Evolutionary conservation across 805 yeast genomes (phyloP), one percentile per base, ranked within the genome.

Genomic region (Starmerella bacillaris): DNA sequence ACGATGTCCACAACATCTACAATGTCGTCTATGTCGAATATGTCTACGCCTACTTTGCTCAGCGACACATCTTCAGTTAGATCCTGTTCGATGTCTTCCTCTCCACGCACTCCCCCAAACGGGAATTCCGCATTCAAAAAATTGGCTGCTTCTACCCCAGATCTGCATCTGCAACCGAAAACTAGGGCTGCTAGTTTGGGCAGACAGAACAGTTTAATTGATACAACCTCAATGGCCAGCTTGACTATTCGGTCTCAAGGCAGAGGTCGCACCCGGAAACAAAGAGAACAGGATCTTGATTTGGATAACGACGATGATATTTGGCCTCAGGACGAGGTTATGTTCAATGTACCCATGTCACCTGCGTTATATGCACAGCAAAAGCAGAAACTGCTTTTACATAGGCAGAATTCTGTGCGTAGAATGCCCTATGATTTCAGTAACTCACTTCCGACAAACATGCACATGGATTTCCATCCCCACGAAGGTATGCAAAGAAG

Each of bases 271-370:
- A 16, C 43, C 22, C 37, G 47, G 1, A 48, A 46, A 30, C 57
- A 55, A 41, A 49, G 58, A 18, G 59, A 56, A 38, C 24, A 34
- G 27, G 53, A 51, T 11, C 51, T 42, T 36, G 61, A 56, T 5
- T 54, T 54, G 27, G 52, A 55, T 14, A 64, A 59, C 31, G 70
- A 67, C 14, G 75, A 70, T 43, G 70, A 68, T 39, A 67, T 68
- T 38, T 54, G 70, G 28, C 72, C 72, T 1, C 69, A 63, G 29
- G 65, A 65, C 36, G 54, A 64, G 17, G 59, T 65, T 17, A 66
- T 74, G 39, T 74, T 59, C 54, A 74, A 75, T 45, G 77, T 75
- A 15, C 83, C 83, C 3, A 54, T 70, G 35, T 63, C 77, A 0
- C 73, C 70, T 32, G 65, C 76, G 0, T 53, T 73, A 15, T 58